Base-by-base conservation (phyloP, 192 early-diverging fungal species). In the Hyaloraphidium curvatum region DNA sequence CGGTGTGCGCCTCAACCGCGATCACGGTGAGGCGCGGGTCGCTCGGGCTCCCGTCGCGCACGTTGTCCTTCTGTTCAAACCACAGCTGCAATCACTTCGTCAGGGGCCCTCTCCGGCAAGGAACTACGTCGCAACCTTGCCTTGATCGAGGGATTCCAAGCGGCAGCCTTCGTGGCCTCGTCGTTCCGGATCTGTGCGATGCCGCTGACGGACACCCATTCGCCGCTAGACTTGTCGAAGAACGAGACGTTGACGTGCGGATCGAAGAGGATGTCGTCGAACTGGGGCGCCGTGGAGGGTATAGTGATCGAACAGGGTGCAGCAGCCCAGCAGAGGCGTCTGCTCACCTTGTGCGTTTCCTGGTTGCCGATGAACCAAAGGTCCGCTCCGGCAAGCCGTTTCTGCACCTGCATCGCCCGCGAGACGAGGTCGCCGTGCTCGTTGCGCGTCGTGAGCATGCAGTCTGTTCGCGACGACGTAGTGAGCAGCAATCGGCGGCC, bases 311-410 rank as follows among this genome's bases (percentile, higher is more conserved):
- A n/a, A n/a, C n/a, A n/a, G n/a, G n/a, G n/a, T n/a, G n/a, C n/a
- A n/a, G n/a, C n/a, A n/a, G n/a, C n/a, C n/a, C n/a, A n/a, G n/a
- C n/a, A n/a, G n/a, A n/a, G n/a, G n/a, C n/a, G n/a, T n/a, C n/a
- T n/a, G n/a, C n/a, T n/a, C n/a, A n/a, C n/a, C n/a, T n/a, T 71
- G 58, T 71, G 66, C 9, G 63, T 52, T 29, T 61, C 26, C 22
- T 59, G 65, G 58, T 71, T 68, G 30, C 63, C 53, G 23, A 65
- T 35, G 50, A 71, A 71, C 66, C 66, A 71, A 2, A 71, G 19
- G 37, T 68, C 69, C 7, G 61, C 60, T 7, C 59, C 60, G 25
- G 31, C 22, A 1, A 30, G 16, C 9, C 55, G 41, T 48, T 56
- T 1, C 9, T 50, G 54, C 16, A 48, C 31, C 1, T 21, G 21